Evolutionary conservation across 1,139 yeast genomes (phyloP).

Genomic region (Sugiyamaella neomexicana): DNA sequence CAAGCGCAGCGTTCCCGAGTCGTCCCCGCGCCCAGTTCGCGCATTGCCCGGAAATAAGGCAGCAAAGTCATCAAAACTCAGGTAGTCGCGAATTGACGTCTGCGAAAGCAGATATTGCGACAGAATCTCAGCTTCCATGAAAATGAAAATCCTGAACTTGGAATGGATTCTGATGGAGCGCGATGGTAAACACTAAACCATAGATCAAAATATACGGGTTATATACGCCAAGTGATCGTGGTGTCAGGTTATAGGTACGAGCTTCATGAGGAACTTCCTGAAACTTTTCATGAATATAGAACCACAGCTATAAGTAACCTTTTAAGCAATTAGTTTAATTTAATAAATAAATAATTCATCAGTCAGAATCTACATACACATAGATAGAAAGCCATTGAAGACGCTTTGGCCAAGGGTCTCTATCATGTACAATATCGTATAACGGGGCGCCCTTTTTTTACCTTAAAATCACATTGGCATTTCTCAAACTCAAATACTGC

Average conservation of each 20-base stretch:
- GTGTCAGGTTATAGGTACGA: no score
- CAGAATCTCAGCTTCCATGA: conserved; percentile 23
- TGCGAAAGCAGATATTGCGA: conserved; percentile 27
- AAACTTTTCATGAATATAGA: no score
- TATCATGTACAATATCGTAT: no score
- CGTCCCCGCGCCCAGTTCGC: neutral
- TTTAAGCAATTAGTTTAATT: conserved; percentile 3
- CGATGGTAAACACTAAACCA: no score
- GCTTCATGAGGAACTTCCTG: no score
- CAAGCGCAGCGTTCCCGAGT: neutral
- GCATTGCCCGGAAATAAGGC: conserved; percentile 19
- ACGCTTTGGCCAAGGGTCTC: no score
- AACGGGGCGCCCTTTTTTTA: conserved; percentile 35
- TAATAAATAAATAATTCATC: conserved; percentile 15
- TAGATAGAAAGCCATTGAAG: neutral
- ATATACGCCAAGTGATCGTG: no score
- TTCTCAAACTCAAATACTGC: conserved; percentile 82
- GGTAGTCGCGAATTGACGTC: conserved; percentile 27
- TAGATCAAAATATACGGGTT: neutral
- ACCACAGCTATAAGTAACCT: no score
- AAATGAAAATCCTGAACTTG: neutral
- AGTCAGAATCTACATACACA: neutral
- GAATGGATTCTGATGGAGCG: neutral
- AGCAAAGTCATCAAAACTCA: conserved; percentile 23
- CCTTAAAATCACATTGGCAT: conserved; percentile 81